Evolutionary conservation across 768 basidiomycete species (phyloP), one percentile per base, ranked within the genome.

Genomic region (Boletus eberwhitei): DNA sequence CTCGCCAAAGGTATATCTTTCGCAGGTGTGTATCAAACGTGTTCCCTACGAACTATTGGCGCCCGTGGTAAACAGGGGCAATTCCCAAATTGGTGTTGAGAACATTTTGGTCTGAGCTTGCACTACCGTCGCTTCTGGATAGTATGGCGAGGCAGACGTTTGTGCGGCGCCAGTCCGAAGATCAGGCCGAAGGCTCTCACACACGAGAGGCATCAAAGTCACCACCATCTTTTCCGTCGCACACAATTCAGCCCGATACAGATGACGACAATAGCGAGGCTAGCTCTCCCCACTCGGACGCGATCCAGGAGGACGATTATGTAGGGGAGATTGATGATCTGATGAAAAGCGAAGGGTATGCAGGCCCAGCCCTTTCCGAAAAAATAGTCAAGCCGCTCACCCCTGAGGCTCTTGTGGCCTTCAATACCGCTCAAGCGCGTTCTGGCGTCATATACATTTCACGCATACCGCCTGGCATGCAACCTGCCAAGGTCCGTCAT

Each of bases 381-480:
- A 84, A 83, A 67, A 75, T 78, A 4, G 79, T 92, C 52, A 86
- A 89, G 63, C 89, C 89, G 0, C 73, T 93, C 46, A 88, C 86
- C 3, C 76, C 79, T 7, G 88, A 90, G 68, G 88, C 86, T 8
- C 76, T 93, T 44, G 86, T 84, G 41, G 83, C 79, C 19, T 93
- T 87, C 73, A 83, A 86, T 62, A 80, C 80, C 31, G 83, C 82
- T 2, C 88, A 89, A 65, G 82, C 87, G 32, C 78, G 79, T 38
- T 84, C 93, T 19, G 95, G 95, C 0, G 85, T 98, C 48, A 75
- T 98, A 46, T 99, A 98, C 71, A 92, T 99, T 40, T 97, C 94
- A 16, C 81, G 97, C 32, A 88, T 98, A 64, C 97, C 97, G 3
- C 97, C 97, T 14, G 96, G 94, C 2, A 98, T 99, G 97, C 91